Conservation (phyloP, 768 basidiomycete species). For the Mycena filopes region DNA sequence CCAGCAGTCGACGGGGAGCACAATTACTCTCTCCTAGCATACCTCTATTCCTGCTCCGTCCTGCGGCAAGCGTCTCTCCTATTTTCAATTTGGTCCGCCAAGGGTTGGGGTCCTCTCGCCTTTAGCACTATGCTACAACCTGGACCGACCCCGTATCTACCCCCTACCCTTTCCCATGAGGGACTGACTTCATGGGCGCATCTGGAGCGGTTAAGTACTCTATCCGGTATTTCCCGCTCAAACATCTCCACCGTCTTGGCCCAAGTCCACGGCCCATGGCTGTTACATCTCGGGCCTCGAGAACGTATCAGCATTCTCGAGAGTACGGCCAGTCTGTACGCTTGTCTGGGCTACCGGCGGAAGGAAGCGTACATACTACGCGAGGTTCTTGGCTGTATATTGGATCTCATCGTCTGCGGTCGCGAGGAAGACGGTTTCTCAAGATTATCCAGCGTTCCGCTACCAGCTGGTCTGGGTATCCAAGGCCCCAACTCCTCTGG, state of each 20-base stretch:
- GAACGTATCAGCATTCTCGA: conserved; percentile 81
- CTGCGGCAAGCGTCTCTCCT: conserved; percentile 80
- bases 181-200: conserved; percentile 58
- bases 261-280: conserved; percentile 87
- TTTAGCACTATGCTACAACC: conserved; percentile 80
- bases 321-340: conserved; percentile 77
- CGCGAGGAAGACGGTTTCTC: conserved; percentile 75
- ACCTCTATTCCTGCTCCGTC: conserved; percentile 74
- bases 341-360: conserved; percentile 83
- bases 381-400: conserved; percentile 84
- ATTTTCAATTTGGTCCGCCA: conserved; percentile 85
- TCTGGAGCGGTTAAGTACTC: conserved; percentile 71
- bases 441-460: conserved; percentile 51
- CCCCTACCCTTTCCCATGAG: conserved; percentile 64
- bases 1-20: conserved; percentile 65
- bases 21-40: conserved; percentile 70
- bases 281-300: conserved; percentile 79
- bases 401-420: conserved; percentile 89
- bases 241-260: conserved; percentile 73
- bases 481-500: conserved; percentile 54
- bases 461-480: conserved; percentile 58
- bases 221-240: conserved; percentile 77
- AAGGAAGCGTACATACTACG: conserved; percentile 91
- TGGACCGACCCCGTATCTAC: conserved; percentile 66
- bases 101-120: conserved; percentile 86